phyloP scores from a whole-genome alignment of 2,329 filamentous ascomycete genomes.

The Immersiporthe knoxdaviesiana region DNA sequence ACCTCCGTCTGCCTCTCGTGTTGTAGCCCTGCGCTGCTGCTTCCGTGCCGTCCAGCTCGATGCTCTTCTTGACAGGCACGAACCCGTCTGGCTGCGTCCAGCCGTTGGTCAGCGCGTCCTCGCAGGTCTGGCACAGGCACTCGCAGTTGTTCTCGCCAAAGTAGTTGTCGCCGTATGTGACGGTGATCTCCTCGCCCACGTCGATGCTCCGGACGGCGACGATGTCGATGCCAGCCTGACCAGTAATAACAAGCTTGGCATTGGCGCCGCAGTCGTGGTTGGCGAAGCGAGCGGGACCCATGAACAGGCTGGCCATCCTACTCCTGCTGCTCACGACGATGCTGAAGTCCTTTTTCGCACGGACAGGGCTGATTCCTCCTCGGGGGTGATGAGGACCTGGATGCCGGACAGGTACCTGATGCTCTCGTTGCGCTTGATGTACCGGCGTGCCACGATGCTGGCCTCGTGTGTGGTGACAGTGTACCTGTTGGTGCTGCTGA shows the following conservation, averaged over 20 bases:
- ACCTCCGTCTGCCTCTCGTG: constrained; percentile 57
- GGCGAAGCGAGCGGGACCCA: constrained; percentile 92
- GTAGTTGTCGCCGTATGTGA: constrained; percentile 93
- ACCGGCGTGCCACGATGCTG: constrained; percentile 77
- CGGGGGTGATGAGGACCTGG: constrained; percentile 87
- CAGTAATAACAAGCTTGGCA: constrained; percentile 81
- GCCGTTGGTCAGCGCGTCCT: constrained; percentile 74
- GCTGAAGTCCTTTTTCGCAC: constrained; percentile 90
- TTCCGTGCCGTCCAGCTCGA: constrained; percentile 55
- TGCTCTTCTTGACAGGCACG: constrained; percentile 51
- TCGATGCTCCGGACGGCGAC: constrained; percentile 81
- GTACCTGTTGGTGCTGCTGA: constrained; percentile 89
- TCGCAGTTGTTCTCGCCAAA: constrained; percentile 96
- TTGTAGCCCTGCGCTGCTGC: constrained; percentile 53
- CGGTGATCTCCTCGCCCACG: constrained; percentile 91
- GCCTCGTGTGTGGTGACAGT: constrained; percentile 91
- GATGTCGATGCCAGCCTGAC: constrained; percentile 87
- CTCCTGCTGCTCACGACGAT: constrained; percentile 93
- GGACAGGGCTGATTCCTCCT: constrained; percentile 84
- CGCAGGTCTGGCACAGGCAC: constrained; percentile 88
- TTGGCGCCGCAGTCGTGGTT: constrained; percentile 98
- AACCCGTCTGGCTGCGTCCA: constrained; percentile 67
- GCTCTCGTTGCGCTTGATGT: constrained; percentile 79
- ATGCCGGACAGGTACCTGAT: constrained; percentile 92
- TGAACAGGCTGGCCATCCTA: constrained; percentile 88